Conservation (phyloP, 352 stramenopile species). For the Globisporangium radiosum region DNA sequence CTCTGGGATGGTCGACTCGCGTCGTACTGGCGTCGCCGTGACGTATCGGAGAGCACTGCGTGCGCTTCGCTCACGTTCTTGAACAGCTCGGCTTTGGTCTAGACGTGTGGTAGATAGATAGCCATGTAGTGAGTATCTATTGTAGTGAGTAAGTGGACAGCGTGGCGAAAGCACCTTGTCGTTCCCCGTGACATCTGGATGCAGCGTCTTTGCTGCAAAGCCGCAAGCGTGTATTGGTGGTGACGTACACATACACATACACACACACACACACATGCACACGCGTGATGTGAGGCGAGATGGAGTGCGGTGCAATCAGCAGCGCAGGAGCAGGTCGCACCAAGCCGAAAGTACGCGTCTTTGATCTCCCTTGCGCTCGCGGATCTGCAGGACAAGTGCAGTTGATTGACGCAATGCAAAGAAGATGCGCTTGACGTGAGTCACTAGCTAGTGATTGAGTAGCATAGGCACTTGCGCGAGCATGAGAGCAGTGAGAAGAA, state of each 20-base stretch:
- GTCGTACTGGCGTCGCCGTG: constrained; percentile 58
- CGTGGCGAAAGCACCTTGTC: constrained; percentile 26
- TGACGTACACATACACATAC: background rate
- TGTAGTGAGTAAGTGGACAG: background rate
- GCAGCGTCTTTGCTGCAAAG: constrained; percentile 57
- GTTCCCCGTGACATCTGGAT: constrained; percentile 83
- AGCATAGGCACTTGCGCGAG: no score
- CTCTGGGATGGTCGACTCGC: constrained; percentile 33
- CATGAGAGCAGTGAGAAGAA: no score
- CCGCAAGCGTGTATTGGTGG: no score
- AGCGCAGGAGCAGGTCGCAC: constrained; percentile 16
- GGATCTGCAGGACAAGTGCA: constrained; percentile 23
- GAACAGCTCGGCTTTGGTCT: constrained; percentile 80
- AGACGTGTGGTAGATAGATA: background rate
- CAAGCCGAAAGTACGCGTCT: constrained; percentile 66
- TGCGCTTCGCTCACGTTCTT: constrained; percentile 79
- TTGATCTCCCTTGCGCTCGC: constrained; percentile 76
- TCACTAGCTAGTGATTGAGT: no score
- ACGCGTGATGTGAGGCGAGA: background rate
- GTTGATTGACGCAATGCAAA: background rate
- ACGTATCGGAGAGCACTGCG: constrained; percentile 62
- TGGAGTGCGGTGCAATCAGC: background rate
- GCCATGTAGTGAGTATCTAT: background rate
- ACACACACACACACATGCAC: background rate
- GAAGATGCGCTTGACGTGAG: background rate